Evolutionary conservation across 1,139 yeast genomes (phyloP).

Genomic region (Blastobotrys petasosporus): DNA sequence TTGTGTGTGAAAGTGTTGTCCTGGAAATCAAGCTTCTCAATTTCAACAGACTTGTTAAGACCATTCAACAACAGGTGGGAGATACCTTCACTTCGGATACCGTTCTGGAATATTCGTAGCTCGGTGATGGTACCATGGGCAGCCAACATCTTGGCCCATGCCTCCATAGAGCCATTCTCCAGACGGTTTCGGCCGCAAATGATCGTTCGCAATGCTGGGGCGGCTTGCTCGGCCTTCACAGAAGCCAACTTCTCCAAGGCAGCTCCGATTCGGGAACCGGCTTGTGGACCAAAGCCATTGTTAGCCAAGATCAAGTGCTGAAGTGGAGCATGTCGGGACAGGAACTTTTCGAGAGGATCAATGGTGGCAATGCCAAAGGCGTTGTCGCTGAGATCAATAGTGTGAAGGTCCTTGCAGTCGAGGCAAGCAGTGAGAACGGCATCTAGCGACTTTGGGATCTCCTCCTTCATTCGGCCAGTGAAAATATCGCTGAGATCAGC

Average conservation of each 20-base stretch:
- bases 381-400: constrained; percentile 84
- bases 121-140: constrained; percentile 69
- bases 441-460: constrained; percentile 79
- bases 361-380: constrained; percentile 96
- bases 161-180: constrained; percentile 80
- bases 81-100: constrained; percentile 92
- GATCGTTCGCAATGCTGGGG: constrained; percentile 58
- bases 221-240: constrained; percentile 46
- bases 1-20: constrained; percentile 87
- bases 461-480: constrained; percentile 91
- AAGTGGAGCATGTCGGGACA: constrained; percentile 68
- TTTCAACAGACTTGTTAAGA: constrained; percentile 51
- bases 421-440: constrained; percentile 67
- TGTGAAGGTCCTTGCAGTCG: constrained; percentile 58
- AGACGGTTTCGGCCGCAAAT: constrained; percentile 95
- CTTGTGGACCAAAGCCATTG: constrained; percentile 97
- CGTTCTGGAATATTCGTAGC: constrained; percentile 85
- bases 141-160: constrained; percentile 61
- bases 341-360: constrained; percentile 75
- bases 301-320: constrained; percentile 85
- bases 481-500: constrained; percentile 86
- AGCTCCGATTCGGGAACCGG: constrained; percentile 89
- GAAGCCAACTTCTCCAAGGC: constrained; percentile 70
- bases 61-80: constrained; percentile 70
- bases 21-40: constrained; percentile 77